These are phyloP conservation scores for Neurospora sublineolata DNA, from an alignment of 495 filamentous ascomycete genomes.

Conservation along the genomic window DNA sequence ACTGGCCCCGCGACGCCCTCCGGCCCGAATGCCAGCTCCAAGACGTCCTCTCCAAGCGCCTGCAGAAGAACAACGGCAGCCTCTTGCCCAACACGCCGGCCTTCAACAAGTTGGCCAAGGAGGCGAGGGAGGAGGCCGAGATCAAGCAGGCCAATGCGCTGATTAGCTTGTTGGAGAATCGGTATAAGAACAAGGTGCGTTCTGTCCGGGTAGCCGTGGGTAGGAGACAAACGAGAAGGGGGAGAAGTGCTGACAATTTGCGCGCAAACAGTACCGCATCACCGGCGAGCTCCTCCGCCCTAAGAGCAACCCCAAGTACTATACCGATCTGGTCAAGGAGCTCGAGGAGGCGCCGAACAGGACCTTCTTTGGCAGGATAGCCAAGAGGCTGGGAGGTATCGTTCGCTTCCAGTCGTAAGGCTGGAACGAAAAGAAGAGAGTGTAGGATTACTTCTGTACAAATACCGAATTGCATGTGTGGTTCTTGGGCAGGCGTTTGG, in stretches of 20 bases:
- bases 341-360: conserved; percentile 58
- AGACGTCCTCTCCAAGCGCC: conserved; percentile 50
- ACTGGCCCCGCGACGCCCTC: conserved; percentile 69
- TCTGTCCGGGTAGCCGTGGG: neutral
- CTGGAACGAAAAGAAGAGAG: too few species aligned
- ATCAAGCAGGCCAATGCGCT: conserved; percentile 58
- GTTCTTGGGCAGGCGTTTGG: neutral
- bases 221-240: neutral
- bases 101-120: neutral
- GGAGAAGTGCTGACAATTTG: neutral
- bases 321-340: conserved; percentile 59
- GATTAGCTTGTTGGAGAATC: conserved; percentile 61
- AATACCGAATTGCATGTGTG: conserved; percentile 1
- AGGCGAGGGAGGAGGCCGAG: conserved; percentile 23
- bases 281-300: conserved; percentile 51
- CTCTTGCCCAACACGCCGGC: conserved; percentile 28
- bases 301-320: conserved; percentile 65
- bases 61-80: conserved; percentile 34
- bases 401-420: conserved; percentile 38
- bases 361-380: conserved; percentile 42
- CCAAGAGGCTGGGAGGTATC: conserved; percentile 51
- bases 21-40: conserved; percentile 71
- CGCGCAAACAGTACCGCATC: conserved; percentile 47
- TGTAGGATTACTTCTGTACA: conserved; percentile 6
- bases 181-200: conserved; percentile 50